Conservation (phyloP, 768 basidiomycete genomes). For the Tubosaeta sp. region DNA sequence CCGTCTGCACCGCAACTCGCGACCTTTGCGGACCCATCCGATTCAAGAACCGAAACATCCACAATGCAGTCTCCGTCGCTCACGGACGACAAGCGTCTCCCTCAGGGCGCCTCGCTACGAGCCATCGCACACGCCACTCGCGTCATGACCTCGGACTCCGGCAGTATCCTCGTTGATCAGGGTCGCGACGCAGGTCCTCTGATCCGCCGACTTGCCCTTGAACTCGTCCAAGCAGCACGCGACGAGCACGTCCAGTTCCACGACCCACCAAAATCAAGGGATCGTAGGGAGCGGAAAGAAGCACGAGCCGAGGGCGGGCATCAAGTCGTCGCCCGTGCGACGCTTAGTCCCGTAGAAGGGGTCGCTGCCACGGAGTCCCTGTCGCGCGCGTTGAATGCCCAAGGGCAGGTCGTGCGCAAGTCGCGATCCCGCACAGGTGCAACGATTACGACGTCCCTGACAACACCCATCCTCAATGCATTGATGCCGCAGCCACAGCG, state of each 20-base stretch:
- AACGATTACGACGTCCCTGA: conserved; percentile 38
- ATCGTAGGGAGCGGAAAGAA: conserved; percentile 38
- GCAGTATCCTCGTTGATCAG: conserved; percentile 69
- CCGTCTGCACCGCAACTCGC: conserved; percentile 29
- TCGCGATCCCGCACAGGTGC: conserved; percentile 35
- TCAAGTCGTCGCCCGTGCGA: conserved; percentile 37
- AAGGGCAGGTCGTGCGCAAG: conserved; percentile 31
- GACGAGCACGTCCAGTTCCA: conserved; percentile 52
- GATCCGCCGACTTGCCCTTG: conserved; percentile 61
- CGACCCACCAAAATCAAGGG: conserved; percentile 38
- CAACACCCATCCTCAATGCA: conserved; percentile 58
- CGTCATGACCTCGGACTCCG: conserved; percentile 79
- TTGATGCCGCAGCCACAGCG: conserved; percentile 52
- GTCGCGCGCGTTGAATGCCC: conserved; percentile 43
- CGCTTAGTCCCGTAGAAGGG: conserved; percentile 39
- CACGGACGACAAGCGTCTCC: conserved; percentile 27
- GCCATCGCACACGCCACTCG: conserved; percentile 82
- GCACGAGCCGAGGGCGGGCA: conserved; percentile 25
- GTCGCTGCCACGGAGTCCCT: conserved; percentile 43
- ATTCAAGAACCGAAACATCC: conserved; percentile 24
- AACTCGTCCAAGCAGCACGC: conserved; percentile 63
- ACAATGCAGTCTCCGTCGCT: conserved; percentile 26
- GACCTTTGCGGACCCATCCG: conserved; percentile 17
- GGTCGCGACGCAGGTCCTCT: conserved; percentile 59
- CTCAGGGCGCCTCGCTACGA: conserved; percentile 63